Conservation (phyloP, 805 yeast genomes). For the Monosporozyma yasuniensis region DNA sequence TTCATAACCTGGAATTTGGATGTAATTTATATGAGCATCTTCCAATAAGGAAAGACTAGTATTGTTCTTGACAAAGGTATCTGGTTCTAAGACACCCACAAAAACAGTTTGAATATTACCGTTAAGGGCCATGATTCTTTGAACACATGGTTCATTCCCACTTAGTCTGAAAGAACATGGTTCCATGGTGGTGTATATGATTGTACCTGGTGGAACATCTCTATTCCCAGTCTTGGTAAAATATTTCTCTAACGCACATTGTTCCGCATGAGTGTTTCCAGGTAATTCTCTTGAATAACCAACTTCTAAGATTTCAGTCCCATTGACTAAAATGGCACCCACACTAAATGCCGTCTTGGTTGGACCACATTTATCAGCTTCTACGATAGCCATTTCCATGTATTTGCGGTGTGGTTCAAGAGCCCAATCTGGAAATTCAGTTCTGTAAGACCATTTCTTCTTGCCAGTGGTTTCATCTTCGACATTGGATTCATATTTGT, state of each 20-base stretch:
- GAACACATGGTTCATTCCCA: constrained; percentile 83
- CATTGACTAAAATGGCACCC: constrained; percentile 73
- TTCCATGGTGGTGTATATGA: constrained; percentile 92
- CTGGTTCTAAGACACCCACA: constrained; percentile 90
- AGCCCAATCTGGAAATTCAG: constrained; percentile 81
- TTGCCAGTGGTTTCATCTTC: constrained; percentile 18
- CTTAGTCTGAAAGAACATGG: constrained; percentile 86
- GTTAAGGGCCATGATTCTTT: constrained; percentile 51
- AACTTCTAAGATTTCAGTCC: constrained; percentile 53
- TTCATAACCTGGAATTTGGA: constrained; percentile 79
- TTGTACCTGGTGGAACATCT: constrained; percentile 64
- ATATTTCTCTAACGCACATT: constrained; percentile 79
- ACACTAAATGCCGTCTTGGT: constrained; percentile 85
- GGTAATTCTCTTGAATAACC: constrained; percentile 87
- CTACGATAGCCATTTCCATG: constrained; percentile 68
- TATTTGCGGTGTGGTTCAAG: constrained; percentile 42
- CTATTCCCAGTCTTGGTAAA: constrained; percentile 29
- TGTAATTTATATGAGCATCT: constrained; percentile 53
- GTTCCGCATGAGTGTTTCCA: constrained; percentile 97
- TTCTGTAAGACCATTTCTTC: constrained; percentile 59
- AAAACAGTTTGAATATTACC: constrained; percentile 58
- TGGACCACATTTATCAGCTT: constrained; percentile 73
- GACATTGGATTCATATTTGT: constrained; percentile 52
- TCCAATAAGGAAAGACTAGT: constrained; percentile 47
- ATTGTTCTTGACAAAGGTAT: constrained; percentile 66